A percentile compares a stretch with the other conserved stretches of the same genome.
phyloP scores from a whole-genome alignment of 2,329 filamentous ascomycete species.

The Cordyceps farinosa region DNA sequence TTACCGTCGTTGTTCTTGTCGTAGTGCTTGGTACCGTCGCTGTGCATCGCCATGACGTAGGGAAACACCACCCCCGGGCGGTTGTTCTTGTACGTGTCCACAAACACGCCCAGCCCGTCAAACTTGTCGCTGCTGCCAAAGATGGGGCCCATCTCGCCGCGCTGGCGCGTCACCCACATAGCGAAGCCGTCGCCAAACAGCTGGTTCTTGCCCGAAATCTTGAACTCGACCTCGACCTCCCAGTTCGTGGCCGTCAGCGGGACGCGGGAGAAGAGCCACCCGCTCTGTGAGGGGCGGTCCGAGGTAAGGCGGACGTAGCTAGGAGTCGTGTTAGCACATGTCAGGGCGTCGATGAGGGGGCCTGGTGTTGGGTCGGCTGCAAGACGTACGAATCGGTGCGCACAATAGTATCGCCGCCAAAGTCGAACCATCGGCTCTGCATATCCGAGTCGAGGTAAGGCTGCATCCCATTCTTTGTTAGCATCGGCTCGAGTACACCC shows the following conservation, averaged over 20 bases:
- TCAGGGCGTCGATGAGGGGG: neutral
- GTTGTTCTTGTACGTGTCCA: slow-evolving; percentile 99
- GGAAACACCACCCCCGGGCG: slow-evolving; percentile 92
- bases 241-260: slow-evolving; percentile 97
- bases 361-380: neutral
- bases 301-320: slow-evolving; percentile 92
- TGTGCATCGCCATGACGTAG: slow-evolving; percentile 97
- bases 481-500: slow-evolving; percentile 18
- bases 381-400: slow-evolving; percentile 61
- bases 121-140: slow-evolving; percentile 88
- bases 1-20: slow-evolving; percentile 95
- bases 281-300: slow-evolving; percentile 83
- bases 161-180: slow-evolving; percentile 96
- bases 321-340: slow-evolving; percentile 11
- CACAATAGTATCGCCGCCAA: slow-evolving; percentile 91
- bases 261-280: slow-evolving; percentile 91
- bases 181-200: slow-evolving; percentile 96
- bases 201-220: slow-evolving; percentile 82
- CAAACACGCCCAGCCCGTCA: slow-evolving; percentile 90
- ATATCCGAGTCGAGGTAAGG: slow-evolving; percentile 97
- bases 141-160: slow-evolving; percentile 73
- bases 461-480: slow-evolving; percentile 42
- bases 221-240: slow-evolving; percentile 97
- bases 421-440: slow-evolving; percentile 98
- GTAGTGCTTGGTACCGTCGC: slow-evolving; percentile 83